Conservation (phyloP, 352 stramenopile genomes). For the Blastocystis sp. region DNA sequence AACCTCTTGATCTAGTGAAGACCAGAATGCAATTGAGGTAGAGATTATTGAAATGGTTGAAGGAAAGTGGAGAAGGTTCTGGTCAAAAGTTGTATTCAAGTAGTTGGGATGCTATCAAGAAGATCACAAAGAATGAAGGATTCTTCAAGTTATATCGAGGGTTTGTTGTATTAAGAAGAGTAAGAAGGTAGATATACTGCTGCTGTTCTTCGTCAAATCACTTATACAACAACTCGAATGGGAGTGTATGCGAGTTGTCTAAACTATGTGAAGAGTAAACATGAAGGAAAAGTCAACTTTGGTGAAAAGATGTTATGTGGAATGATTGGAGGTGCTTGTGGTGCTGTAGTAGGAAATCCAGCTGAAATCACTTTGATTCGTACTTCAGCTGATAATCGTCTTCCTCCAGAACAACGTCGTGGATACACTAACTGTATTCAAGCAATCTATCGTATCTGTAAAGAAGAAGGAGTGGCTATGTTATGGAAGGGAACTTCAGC, state of each 20-base stretch:
- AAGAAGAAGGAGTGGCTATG: conserved; percentile 59
- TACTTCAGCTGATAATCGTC: conserved; percentile 55
- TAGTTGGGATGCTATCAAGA: conserved; percentile 38
- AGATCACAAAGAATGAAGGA: conserved; percentile 57
- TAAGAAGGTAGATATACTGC: conserved; percentile 37
- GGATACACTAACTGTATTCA: conserved; percentile 62
- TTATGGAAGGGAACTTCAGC: conserved; percentile 60
- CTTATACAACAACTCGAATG: conserved; percentile 60
- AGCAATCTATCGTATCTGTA: conserved; percentile 55
- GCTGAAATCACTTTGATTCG: conserved; percentile 62
- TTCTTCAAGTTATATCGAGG: conserved; percentile 56
- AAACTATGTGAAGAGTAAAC: not conserved
- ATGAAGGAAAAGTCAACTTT: conserved; percentile 52
- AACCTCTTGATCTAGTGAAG: conserved; percentile 62
- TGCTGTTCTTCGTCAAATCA: conserved; percentile 59
- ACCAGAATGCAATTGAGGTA: conserved; percentile 62
- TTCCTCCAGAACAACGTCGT: conserved; percentile 56
- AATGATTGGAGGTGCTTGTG: conserved; percentile 59
- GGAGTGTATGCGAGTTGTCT: conserved; percentile 55
- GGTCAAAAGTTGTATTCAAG: conserved; percentile 43
- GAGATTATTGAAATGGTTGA: not conserved
- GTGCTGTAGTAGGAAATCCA: conserved; percentile 61
- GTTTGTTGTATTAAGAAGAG: not conserved
- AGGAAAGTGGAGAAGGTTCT: conserved; percentile 11
- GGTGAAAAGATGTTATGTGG: conserved; percentile 56